Conservation (phyloP, 495 filamentous ascomycete species). For the Trichoderma virens region DNA sequence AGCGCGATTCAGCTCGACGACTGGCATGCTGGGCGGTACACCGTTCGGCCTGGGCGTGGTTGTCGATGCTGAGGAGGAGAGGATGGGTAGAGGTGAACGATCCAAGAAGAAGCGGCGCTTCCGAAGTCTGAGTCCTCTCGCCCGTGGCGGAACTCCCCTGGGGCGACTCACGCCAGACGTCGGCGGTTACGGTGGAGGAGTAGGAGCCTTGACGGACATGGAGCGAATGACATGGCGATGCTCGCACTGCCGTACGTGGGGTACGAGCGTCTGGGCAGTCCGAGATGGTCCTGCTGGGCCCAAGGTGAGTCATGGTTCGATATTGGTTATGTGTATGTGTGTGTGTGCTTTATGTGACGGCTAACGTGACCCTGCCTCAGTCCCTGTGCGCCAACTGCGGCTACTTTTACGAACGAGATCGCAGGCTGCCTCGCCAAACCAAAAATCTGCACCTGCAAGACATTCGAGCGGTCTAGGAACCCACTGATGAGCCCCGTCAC, state of each 20-base stretch:
- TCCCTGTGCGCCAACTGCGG: constrained; percentile 94
- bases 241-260: constrained; percentile 81
- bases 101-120: constrained; percentile 92
- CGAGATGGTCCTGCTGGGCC: constrained; percentile 81
- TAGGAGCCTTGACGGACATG: constrained; percentile 62
- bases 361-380: constrained; percentile 35
- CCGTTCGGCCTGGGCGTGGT: constrained; percentile 46
- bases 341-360: background rate
- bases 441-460: constrained; percentile 57
- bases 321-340: background rate
- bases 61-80: constrained; percentile 54
- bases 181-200: constrained; percentile 53
- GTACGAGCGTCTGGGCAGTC: constrained; percentile 87
- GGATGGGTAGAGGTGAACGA: constrained; percentile 76
- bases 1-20: constrained; percentile 78
- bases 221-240: constrained; percentile 87
- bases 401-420: constrained; percentile 77
- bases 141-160: constrained; percentile 59
- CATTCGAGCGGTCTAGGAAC: constrained; percentile 9
- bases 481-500: constrained; percentile 2
- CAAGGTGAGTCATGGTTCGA: constrained; percentile 52
- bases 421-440: constrained; percentile 74
- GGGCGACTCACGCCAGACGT: constrained; percentile 68
- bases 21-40: constrained; percentile 60
- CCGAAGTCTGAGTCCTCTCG: constrained; percentile 73